Evolutionary conservation across 2,329 filamentous ascomycete genomes (phyloP), one percentile per base, ranked within the genome.

Genomic region (Diatrype stigma): DNA sequence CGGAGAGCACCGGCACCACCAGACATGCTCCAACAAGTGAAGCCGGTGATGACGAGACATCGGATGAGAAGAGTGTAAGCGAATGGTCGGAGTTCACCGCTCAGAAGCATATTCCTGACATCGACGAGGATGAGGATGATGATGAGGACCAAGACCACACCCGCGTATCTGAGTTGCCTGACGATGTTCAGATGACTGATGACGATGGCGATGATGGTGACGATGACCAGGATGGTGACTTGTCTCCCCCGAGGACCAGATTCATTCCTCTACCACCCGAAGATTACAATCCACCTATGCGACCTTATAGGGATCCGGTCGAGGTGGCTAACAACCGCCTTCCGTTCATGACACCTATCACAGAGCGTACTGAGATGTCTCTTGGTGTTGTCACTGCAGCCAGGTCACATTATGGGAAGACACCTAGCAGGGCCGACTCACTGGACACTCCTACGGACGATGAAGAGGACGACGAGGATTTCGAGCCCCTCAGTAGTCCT

Each of bases 341-440:
- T 10, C 94, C 93, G 3, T 99, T 97, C 68, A 97, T 99, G 94
- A 99, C 94, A 0, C 94, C 94, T 1, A 99, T 99, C 58, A 93
- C 94, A 1, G 94, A 99, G 69, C 86, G 90, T 61, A 99, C 94
- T 0, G 94, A 99, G 70, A 88, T 86, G 11, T 96, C 92, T 1
- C 73, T 97, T 5, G 86, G 86, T 34, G 71, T 86, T 40, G 80
- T 81, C 4, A 84, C 81, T 26, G 78, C 82, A 48, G 71, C 76
- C 49, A 75, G 75, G 59, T 80, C 81, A 67, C 79, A 79, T 57
- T 80, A 80, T 48, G 79, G 83, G 46, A 96, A 94, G 70, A 95
- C 90, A 4, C 91, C 91, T 16, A 90, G 84, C 60, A 86, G 85
- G 60, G 79, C 63, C 32, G 63, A 66, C 14, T 56, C 58, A 5